These are phyloP conservation scores for Nitzschia inconspicua DNA, from an alignment of 108 stramenopile species.

Conservation along the genomic window DNA sequence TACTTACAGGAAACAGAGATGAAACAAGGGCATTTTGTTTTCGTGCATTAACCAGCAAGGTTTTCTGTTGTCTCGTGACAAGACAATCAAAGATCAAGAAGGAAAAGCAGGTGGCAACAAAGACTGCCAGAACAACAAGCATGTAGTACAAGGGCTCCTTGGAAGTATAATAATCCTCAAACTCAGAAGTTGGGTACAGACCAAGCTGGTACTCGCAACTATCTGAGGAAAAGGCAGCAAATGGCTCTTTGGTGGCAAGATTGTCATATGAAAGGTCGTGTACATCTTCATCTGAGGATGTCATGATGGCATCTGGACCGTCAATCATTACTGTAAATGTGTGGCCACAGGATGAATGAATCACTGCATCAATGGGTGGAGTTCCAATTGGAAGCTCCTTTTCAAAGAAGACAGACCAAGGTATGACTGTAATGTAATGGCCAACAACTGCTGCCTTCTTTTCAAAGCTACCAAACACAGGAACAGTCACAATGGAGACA, in stretches of 20 bases:
- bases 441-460: conserved; percentile 3
- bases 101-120: neutral
- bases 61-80: neutral
- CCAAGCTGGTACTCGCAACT: conserved; percentile 5
- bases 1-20: conserved; percentile 1
- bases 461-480: neutral
- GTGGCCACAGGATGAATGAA: no score
- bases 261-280: conserved; percentile 6
- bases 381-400: no score
- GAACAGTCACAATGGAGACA: no score
- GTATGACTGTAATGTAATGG: neutral
- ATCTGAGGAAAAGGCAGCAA: no score
- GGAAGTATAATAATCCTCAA: neutral
- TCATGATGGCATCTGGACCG: no score
- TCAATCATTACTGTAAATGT: no score
- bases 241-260: neutral
- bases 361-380: no score
- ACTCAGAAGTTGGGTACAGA: conserved; percentile 9
- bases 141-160: conserved; percentile 2
- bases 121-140: conserved; percentile 2
- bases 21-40: conserved; percentile 5
- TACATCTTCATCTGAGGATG: conserved; percentile 11
- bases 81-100: conserved; percentile 1
- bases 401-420: conserved; percentile 8
- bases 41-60: neutral